These are phyloP conservation scores for Quercus variabilis DNA, from an alignment of 306 rosid genomes.

Conservation along the genomic window DNA sequence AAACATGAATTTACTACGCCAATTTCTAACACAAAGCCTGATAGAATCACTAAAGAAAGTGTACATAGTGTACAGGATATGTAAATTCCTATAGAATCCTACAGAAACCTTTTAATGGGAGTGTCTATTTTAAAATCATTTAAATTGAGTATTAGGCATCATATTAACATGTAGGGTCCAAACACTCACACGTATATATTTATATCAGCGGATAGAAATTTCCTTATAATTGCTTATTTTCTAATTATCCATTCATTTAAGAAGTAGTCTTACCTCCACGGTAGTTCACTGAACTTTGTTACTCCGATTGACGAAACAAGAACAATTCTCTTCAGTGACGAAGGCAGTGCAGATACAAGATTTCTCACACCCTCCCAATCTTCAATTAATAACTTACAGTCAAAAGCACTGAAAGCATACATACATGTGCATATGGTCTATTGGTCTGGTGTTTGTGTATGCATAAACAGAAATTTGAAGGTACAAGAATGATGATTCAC, in stretches of 20 bases:
- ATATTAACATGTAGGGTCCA: not conserved
- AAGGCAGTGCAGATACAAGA: slow-evolving; percentile 72
- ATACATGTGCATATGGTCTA: not conserved
- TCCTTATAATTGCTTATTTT: not conserved
- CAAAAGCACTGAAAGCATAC: slow-evolving; percentile 9
- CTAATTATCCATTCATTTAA: slow-evolving; percentile 12
- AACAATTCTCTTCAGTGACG: slow-evolving; percentile 74
- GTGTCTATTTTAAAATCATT: not conserved
- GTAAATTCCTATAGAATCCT: not conserved
- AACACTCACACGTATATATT: not conserved
- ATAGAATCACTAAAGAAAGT: not conserved
- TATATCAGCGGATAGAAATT: not conserved
- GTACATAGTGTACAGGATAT: not conserved
- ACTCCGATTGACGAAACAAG: slow-evolving; percentile 97
- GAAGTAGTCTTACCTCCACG: slow-evolving; percentile 78
- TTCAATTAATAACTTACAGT: slow-evolving; percentile 31
- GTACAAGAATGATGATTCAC: not conserved
- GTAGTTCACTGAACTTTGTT: slow-evolving; percentile 84
- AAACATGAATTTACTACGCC: not conserved
- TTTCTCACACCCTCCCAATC: slow-evolving; percentile 98
- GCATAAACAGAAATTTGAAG: not conserved
- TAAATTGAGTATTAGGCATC: not conserved
- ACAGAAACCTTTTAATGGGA: not conserved
- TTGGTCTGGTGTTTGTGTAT: not conserved
- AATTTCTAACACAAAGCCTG: not conserved